phyloP scores from a whole-genome alignment of 73 alveolate species.

The Tetrahymena thermophila region DNA sequence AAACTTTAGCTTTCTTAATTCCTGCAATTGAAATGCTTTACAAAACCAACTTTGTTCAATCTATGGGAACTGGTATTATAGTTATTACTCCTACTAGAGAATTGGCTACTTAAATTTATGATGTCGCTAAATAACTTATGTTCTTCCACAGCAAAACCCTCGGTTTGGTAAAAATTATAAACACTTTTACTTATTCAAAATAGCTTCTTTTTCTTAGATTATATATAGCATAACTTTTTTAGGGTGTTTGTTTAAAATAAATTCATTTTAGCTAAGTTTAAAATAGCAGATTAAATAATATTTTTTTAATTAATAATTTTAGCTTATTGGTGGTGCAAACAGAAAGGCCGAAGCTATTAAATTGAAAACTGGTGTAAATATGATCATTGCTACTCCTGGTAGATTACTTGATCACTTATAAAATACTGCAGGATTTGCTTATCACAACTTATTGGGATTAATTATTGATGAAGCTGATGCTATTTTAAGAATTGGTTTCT shows the following conservation, averaged over 20 bases:
- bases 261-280: neutral
- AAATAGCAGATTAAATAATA: too few species aligned
- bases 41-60: constrained; percentile 74
- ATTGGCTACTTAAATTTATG: constrained; percentile 95
- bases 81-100: constrained; percentile 98
- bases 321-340: constrained; percentile 94
- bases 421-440: constrained; percentile 94
- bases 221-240: neutral
- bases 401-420: constrained; percentile 95
- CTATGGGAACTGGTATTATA: constrained; percentile 88
- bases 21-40: constrained; percentile 94
- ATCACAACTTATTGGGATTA: constrained; percentile 88
- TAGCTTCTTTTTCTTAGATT: neutral
- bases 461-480: constrained; percentile 99
- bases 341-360: constrained; percentile 92
- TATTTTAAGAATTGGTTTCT: constrained; percentile 93
- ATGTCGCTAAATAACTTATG: constrained; percentile 68
- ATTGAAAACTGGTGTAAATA: constrained; percentile 93
- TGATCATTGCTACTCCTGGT: constrained; percentile 98
- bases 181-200: neutral
- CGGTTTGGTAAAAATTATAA: neutral
- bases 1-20: constrained; percentile 95
- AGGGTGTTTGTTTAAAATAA: neutral
- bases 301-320: neutral
- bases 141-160: constrained; percentile 25